Evolutionary conservation across 805 yeast species (phyloP), one percentile per base, ranked within the genome.

Genomic region (Metschnikowia continentalis): DNA sequence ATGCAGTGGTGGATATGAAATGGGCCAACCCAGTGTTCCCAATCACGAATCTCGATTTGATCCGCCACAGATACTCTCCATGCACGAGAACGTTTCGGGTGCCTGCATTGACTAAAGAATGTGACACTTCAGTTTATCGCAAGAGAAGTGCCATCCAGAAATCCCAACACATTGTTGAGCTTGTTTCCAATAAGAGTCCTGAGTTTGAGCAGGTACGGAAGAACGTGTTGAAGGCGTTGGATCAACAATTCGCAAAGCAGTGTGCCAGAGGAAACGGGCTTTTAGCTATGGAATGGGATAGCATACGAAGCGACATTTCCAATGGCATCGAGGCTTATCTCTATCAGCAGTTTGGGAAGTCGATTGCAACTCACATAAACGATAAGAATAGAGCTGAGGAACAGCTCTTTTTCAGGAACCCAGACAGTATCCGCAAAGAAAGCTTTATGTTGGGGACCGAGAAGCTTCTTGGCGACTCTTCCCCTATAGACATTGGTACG

Each of bases 211-310:
- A 59, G 30, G 66, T 63, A 46, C 54, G 69, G 6, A 61, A 61
- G 15, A 55, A 62, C 10, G 56, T 69, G 35, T 64, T 64, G 20
- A 59, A 61, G 32, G 67, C 73, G 71, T 58, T 72, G 35, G 55
- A 56, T 49, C 63, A 64, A 32, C 70, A 64, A 57, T 72, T 74
- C 54, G 70, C 62, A 46, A 69, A 69, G 53, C 72, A 69, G 42
- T 69, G 69, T 52, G 60, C 69, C 4, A 55, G 65, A 7, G 65
- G 65, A 10, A 69, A 68, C 56, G 72, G 74, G 15, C 57, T 72
- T 15, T 42, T 72, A 22, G 74, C 68, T 2, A 69, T 74, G 57
- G 77, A 71, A 58, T 74, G 76, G 76, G 76, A 74, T 48, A 74
- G 69, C 48, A 66, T 73, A 35, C 55, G 77, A 32, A 62, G 66